Evolutionary conservation across 2,329 filamentous ascomycete species (phyloP).

Genomic region (Colletotrichum sp.): DNA sequence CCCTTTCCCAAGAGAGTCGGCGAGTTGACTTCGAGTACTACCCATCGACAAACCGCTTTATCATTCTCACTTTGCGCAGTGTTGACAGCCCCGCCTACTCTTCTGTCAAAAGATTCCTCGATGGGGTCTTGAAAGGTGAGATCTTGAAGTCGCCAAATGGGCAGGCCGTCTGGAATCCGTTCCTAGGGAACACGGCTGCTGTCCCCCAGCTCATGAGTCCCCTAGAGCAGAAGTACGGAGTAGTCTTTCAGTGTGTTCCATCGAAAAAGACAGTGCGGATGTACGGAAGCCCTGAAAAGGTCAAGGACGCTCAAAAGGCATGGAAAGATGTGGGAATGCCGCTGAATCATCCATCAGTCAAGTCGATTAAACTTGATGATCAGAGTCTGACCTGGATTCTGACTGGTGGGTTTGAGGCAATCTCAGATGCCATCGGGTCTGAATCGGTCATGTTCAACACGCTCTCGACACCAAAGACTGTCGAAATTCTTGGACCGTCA

Average conservation of each 20-base stretch:
- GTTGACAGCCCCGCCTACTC: slow-evolving; percentile 29
- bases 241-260: slow-evolving; percentile 33
- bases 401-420: slow-evolving; percentile 33
- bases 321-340: slow-evolving; percentile 31
- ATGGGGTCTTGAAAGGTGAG: slow-evolving; percentile 36
- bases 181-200: slow-evolving; percentile 20
- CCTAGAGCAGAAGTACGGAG: background rate
- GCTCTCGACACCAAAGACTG: slow-evolving; percentile 32
- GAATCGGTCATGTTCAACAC: slow-evolving; percentile 36
- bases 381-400: slow-evolving; percentile 33
- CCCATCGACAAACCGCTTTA: slow-evolving; percentile 28
- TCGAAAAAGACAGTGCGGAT: slow-evolving; percentile 31
- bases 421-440: slow-evolving; percentile 29
- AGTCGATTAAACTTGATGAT: background rate
- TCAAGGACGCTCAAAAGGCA: slow-evolving; percentile 13
- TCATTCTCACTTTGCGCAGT: slow-evolving; percentile 43
- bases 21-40: slow-evolving; percentile 32
- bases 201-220: background rate
- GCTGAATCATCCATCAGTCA: background rate
- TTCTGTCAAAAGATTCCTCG: slow-evolving; percentile 34
- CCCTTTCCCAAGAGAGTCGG: slow-evolving; percentile 34
- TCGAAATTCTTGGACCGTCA: slow-evolving; percentile 32
- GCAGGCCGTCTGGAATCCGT: slow-evolving; percentile 35
- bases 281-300: slow-evolving; percentile 27
- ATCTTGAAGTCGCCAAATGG: slow-evolving; percentile 28